Evolutionary conservation across 2,329 filamentous ascomycete genomes (phyloP).

Genomic region (Gliomastix tumulicola): DNA sequence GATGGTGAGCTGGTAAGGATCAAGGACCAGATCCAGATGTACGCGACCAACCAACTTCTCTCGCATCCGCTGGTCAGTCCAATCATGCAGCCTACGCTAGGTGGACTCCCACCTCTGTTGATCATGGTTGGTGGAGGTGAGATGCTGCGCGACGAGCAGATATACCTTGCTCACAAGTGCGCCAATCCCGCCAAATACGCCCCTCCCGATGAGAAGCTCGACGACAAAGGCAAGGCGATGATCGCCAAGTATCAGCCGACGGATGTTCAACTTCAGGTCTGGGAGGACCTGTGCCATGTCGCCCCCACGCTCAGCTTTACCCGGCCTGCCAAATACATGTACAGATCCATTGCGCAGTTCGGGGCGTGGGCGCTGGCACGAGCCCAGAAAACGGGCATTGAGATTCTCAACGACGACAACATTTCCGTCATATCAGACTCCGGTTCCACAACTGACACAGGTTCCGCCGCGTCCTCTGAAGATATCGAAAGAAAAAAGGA

Average conservation of each 20-base stretch:
- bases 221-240: conserved; percentile 51
- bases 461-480: conserved; percentile 3
- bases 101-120: conserved; percentile 80
- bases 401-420: conserved; percentile 72
- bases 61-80: conserved; percentile 87
- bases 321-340: conserved; percentile 94
- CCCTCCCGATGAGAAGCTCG: conserved; percentile 56
- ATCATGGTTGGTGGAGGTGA: conserved; percentile 87
- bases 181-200: conserved; percentile 75
- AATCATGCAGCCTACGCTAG: conserved; percentile 78
- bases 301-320: conserved; percentile 92
- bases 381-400: conserved; percentile 72
- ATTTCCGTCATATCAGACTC: conserved; percentile 68
- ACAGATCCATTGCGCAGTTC: conserved; percentile 85
- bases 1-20: conserved; percentile 66
- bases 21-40: conserved; percentile 88
- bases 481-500: conserved; percentile 8
- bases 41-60: conserved; percentile 76
- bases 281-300: conserved; percentile 93
- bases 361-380: conserved; percentile 83
- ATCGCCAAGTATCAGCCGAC: conserved; percentile 71
- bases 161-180: conserved; percentile 91
- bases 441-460: conserved; percentile 22
- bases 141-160: conserved; percentile 85
- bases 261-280: conserved; percentile 88